These are phyloP conservation scores for Fennellomyces sp. DNA, from an alignment of 371 early-diverging fungal species.

Conservation along the genomic window DNA sequence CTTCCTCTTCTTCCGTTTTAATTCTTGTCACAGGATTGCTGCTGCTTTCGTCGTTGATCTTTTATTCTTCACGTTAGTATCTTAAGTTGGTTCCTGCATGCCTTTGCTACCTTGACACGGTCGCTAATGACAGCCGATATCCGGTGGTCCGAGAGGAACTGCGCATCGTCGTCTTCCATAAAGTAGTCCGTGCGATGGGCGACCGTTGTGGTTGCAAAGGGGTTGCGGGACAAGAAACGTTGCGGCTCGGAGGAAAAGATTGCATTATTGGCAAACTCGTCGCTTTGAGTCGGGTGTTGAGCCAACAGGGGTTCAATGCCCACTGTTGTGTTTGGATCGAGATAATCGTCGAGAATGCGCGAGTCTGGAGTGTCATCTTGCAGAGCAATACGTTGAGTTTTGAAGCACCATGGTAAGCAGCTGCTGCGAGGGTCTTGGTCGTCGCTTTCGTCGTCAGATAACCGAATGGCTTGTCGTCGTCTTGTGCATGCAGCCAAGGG, in stretches of 20 bases:
- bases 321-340: slow-evolving; percentile 17
- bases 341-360: slow-evolving; percentile 13
- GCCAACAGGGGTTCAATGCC: slow-evolving; percentile 17
- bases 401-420: not conserved
- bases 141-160: slow-evolving; percentile 24
- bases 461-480: slow-evolving; percentile 1
- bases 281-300: slow-evolving; percentile 1
- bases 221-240: slow-evolving; percentile 20
- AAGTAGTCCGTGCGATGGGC: slow-evolving; percentile 8
- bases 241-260: slow-evolving; percentile 4
- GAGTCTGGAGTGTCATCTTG: not conserved
- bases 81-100: not conserved
- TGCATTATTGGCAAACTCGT: slow-evolving; percentile 5
- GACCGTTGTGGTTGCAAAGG: slow-evolving; percentile 9
- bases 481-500: not conserved
- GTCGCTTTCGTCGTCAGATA: not conserved
- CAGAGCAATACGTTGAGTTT: not conserved
- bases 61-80: not conserved
- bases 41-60: not conserved
- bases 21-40: not conserved
- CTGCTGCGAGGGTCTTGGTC: not conserved
- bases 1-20: slow-evolving; percentile 1
- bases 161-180: slow-evolving; percentile 20
- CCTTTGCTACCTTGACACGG: not conserved
- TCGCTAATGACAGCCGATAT: slow-evolving; percentile 20